Evolutionary conservation across 176 grass and related monocot genomes (phyloP), one percentile per base, ranked within the genome.

Genomic region (Rhipidocladum racemiflorum): DNA sequence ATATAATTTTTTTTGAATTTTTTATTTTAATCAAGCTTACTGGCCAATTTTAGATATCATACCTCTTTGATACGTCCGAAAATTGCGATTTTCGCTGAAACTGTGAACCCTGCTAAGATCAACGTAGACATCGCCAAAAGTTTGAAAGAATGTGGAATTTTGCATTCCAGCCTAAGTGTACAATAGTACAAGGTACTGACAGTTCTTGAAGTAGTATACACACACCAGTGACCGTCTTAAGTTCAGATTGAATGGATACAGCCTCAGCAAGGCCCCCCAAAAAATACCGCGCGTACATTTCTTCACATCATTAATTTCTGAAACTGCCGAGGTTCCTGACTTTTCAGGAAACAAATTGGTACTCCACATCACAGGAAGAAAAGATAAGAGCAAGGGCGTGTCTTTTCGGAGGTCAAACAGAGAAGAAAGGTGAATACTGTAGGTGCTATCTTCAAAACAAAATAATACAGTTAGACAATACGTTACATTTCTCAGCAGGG

Each of bases 401-500:
- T 68, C 39, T 46, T 60, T 67, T 12, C 0, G 23, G n/a, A 28
- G 17, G 32, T 57, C 49, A 79, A 78, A 84, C 12, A 12, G 40
- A 38, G 46, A 59, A 76, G 62, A 72, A 24, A 25, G 56, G 65
- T 76, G 20, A 64, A 59, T 34, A 83, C 29, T 10, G 21, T 16
- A 48, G 11, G 54, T 15, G 27, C 70, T 57, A 9, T 81, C 59
- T 77, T 57, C 57, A 21, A 34, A 57, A 48, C 8, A 77, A 85
- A 79, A 82, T 74, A 76, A 51, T 20, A 44, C 8, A 40, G 27
- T 76, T 4, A 65, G 49, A 50, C 36, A 45, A 56, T 67, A 66
- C 9, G 67, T 79, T 74, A 48, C 87, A 55, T 76, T 89, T 74
- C 38, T 99, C 85, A 99, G 74, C 97, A 93, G 14, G 97, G 89